Base-by-base conservation (phyloP, 129 eudicot genomes). In the Flaveria robusta region DNA sequence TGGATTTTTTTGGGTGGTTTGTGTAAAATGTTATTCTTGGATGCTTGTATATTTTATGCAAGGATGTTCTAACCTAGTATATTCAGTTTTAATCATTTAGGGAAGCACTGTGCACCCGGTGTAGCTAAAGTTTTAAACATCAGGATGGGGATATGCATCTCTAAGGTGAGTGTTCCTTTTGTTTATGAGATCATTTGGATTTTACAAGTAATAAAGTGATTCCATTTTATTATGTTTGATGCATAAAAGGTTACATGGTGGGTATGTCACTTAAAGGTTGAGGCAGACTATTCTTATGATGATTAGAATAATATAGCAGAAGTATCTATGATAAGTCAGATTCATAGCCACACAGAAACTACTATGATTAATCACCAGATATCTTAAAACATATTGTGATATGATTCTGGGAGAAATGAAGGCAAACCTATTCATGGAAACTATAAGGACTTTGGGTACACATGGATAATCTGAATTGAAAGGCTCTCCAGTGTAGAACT, bases 71-170 rank as follows among this genome's bases (percentile, higher is more conserved):
- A 68, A 71, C 59, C 18, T 15, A 2, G 63, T 49, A 39, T 64
- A 19, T 15, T 77, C 29, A 43, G 29, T 37, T 79, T 65, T 79
- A 31, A 51, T 72, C 20, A 43, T 72, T 39, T 79, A 65, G 51
- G 74, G 74, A 79, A 66, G 37, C 72, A 72, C 47, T 27, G 34
- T 58, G 65, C 54, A 14, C 7, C 23, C 3, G 18, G 29, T 24
- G 31, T 70, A 24, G 27, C 76, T 19, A 15, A 43, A 74, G 74
- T 42, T 79, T 60, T 12, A 4, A 22, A 11, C 70, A 39, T 71
- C 71, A 73, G 63, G 66, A 88, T 88, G 92, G 92, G 92, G 9
- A 10, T 78, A 46, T 88, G 93, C 85, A 81, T 88, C 71, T 64
- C 90, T 71, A 70, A 74, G 83, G 92, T 88, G 76, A 70, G 87